Evolutionary conservation across 2,329 filamentous ascomycete genomes (phyloP), one percentile per base, ranked within the genome.

Genomic region (Furcasterigmium furcatum): DNA sequence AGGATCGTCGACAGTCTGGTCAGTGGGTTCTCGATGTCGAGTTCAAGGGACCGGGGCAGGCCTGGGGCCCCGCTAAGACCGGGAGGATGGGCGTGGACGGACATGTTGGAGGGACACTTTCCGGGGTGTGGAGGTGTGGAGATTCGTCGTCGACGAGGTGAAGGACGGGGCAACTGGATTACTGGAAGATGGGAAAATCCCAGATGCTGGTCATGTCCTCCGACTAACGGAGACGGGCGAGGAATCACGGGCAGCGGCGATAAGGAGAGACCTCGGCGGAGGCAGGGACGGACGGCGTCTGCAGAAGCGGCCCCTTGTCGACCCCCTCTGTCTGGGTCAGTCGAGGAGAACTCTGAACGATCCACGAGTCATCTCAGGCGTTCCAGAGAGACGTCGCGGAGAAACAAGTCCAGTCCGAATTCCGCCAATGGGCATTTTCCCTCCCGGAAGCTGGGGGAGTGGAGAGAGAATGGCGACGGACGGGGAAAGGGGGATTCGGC

Each of bases 381-480:
- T 16, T 21, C 40, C 10, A 29, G 40, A 32, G 27, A 32, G 12
- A 42, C 27, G 19, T 34, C 18, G 19, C 40, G 40, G 40, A 42
- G 40, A 34, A 42, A 42, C 27, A 36, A 18, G 30, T 22, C 27
- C 20, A 42, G 27, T 20, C 13, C 13, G 27, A 42, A 34, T 42
- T 42, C 40, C 40, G 40, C 40, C 40, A 42, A 42, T 42, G 40
- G 40, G 40, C 40, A 42, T 34, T 42, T 42, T 27, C 22, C 29
- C 40, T 16, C 38, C 18, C 29, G 40, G 22, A 19, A 22, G 18
- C 40, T 25, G 40, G 40, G 29, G 29, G 40, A 32, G 40, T 20
- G 20, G 40, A 41, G 22, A 27, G 22, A n/a, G n/a, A n/a, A n/a
- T n/a, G n/a, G n/a, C 30, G 9, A 18, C 19, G n/a, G 34, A 16